Base-by-base conservation (phyloP, 768 basidiomycete genomes). In the Lentinus brumalis region DNA sequence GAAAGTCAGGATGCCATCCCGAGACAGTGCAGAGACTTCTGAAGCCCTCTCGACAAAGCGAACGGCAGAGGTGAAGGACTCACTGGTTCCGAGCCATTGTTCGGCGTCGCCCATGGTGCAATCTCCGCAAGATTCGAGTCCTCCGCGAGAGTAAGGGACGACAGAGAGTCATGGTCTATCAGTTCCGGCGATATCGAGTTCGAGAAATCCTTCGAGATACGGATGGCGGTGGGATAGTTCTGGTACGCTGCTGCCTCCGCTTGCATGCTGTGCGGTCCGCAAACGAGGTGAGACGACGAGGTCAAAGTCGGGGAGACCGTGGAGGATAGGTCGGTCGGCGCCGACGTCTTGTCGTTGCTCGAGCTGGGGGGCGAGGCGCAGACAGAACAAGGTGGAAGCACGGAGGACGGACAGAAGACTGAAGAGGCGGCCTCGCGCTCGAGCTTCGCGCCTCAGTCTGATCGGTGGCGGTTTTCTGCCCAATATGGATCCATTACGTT, bases 181-280 rank as follows among this genome's bases (percentile, higher is more conserved):
- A 63, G 49, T 14, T 63, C 61, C 14, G 49, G 57, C 18, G 56
- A 54, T 46, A 58, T 8, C 15, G 57, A 55, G 21, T 41, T 50
- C n/a, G 61, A 58, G 53, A 58, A 53, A 29, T 63, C 61, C 26
- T 57, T 53, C 47, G 61, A 63, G 49, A 63, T 59, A 49, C 61
- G 61, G 40, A 63, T 63, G 15, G 61, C 41, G 21, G 61, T 63
- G 11, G 61, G 61, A 29, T 59, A 63, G 15, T 53, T 32, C 21
- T 46, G 16, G 53, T 63, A 63, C 14, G 32, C 35, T 11, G 35
- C 35, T 7, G 35, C 18, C 18, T 59, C 61, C 11, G 68, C 52
- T 67, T 67, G 44, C 71, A 66, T 60, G 57, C 46, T 41, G 67
- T 65, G 52, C 8, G 64, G 60, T 41, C 61, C 66, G 63, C 65